phyloP scores from a whole-genome alignment of 768 basidiomycete species.

The Mycena metata region DNA sequence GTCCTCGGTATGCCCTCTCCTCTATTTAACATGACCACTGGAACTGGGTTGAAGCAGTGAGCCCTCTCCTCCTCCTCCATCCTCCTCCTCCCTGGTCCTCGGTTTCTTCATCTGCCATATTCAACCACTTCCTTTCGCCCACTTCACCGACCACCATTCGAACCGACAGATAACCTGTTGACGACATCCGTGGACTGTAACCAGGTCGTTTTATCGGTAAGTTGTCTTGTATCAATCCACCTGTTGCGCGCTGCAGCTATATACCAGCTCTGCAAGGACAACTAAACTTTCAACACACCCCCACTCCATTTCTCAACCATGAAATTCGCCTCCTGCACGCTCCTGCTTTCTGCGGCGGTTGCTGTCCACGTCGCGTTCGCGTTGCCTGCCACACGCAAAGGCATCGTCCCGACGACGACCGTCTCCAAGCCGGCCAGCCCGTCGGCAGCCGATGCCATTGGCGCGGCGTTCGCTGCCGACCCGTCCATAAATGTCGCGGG shows the following conservation, averaged over 20 bases:
- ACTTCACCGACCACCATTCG: neutral
- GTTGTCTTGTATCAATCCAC: neutral
- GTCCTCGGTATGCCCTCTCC: neutral
- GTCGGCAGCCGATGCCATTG: neutral
- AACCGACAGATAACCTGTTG: neutral
- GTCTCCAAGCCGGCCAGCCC: neutral
- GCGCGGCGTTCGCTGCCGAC: constrained; percentile 37
- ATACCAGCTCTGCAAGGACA: neutral
- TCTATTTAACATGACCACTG: constrained; percentile 16
- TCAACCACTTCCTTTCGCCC: neutral
- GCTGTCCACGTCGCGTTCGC: neutral
- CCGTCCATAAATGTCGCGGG: constrained; percentile 37
- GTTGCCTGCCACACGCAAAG: neutral
- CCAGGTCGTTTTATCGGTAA: neutral
- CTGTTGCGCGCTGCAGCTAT: neutral
- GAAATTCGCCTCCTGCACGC: constrained; percentile 1
- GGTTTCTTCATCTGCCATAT: neutral
- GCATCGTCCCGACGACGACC: neutral
- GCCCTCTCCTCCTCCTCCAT: neutral
- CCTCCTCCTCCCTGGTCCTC: neutral
- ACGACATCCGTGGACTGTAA: no score
- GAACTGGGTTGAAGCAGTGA: constrained; percentile 2
- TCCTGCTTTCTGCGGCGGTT: neutral
- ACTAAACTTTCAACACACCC: neutral
- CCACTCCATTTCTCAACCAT: neutral